These are phyloP conservation scores for Tetrahymena malaccensis DNA, from an alignment of 73 alveolate genomes.

Conservation along the genomic window DNA sequence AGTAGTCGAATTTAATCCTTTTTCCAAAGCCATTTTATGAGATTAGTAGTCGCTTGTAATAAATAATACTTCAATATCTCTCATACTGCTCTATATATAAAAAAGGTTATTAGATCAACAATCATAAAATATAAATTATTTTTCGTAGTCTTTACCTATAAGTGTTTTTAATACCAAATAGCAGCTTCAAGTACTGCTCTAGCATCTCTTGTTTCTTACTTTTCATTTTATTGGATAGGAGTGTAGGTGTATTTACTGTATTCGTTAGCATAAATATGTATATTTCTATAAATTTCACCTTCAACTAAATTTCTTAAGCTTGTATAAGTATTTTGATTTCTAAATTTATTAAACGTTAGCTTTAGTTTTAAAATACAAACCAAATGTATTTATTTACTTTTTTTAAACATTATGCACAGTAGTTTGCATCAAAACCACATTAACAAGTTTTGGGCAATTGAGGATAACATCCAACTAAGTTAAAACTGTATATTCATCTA, in stretches of 20 bases:
- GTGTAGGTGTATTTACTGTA: not conserved
- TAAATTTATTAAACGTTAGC: not conserved
- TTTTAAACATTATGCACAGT: not conserved
- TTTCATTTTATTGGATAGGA: not conserved
- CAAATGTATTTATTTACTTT: not conserved
- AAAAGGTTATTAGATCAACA: not conserved
- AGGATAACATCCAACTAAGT: not conserved
- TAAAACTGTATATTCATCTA: not conserved
- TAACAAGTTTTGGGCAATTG: not conserved
- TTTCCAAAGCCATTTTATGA: not conserved
- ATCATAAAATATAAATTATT: not conserved
- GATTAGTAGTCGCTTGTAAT: constrained; percentile 12
- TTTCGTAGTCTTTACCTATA: not conserved
- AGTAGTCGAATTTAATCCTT: not conserved
- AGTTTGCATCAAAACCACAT: not conserved
- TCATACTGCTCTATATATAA: not conserved
- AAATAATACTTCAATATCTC: not conserved
- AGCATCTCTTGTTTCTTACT: not conserved
- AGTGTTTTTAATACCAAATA: not conserved
- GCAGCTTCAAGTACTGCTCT: not conserved
- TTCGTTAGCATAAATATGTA: not conserved
- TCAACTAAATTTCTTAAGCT: not conserved
- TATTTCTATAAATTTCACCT: not conserved
- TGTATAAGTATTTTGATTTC: not conserved
- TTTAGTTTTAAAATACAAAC: no score